Evolutionary conservation across 257 asterid species (phyloP), one percentile per base, ranked within the genome.

Genomic region (Solanum rostratum): DNA sequence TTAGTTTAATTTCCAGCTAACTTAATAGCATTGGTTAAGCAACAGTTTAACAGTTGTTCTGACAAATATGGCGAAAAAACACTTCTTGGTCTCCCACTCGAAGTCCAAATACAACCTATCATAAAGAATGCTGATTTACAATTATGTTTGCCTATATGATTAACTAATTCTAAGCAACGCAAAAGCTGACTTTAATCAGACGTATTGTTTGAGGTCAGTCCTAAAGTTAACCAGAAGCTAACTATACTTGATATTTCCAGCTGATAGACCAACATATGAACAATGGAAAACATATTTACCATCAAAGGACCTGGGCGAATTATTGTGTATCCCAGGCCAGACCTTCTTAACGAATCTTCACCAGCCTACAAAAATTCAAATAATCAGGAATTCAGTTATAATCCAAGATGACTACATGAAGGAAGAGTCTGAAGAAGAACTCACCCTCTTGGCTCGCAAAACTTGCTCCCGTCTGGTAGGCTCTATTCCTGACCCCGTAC

Each of bases 271-370:
- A 24, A 16, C 11, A 63, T n/a, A 62, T 82, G 41, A 45, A 49
- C 54, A 43, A 24, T 19, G 62, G 85, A 43, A 62, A 24, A 62
- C 43, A 55, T 29, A 39, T 43, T 90, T 92, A 96, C 99, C 98
- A 93, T 88, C 49, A 94, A 89, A 79, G 98, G 98, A 70, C 99
- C 99, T 6, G 98, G 99, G 80, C 98, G 95, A 84, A 96, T 91
- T 45, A 96, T 94, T 41, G 98, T 94, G 91, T 96, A 96, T n/a
- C 99, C 99, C 37, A 96, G 95, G 83, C 99, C 99, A 3, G 99
- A 96, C 92, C 93, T 89, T 89, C 97, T 90, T 80, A 96, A 88
- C 15, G 97, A 90, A 87, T 96, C 99, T 91, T 96, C 99, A 8
- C 99, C 99, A 16, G 97, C 97, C 99, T 96, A 79, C 52, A 85